phyloP scores from a whole-genome alignment of 257 asterid species.

The Plantago major region DNA sequence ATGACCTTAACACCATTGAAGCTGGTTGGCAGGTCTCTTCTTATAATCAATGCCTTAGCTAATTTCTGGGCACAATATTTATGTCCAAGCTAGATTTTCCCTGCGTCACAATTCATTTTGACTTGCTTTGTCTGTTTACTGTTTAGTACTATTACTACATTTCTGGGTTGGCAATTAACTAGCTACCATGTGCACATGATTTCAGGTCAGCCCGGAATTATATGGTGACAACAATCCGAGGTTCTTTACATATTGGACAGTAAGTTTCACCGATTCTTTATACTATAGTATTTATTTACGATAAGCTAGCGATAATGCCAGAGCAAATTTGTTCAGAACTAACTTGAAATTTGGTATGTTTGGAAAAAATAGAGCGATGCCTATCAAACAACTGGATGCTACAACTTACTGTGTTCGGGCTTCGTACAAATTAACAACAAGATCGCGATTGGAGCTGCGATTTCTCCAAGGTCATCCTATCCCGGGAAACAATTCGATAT shows the following conservation, averaged over 20 bases:
- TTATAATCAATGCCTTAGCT: too few species aligned
- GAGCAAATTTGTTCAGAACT: too few species aligned
- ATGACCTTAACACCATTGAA: constrained; percentile 96
- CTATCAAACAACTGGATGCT: constrained; percentile 95
- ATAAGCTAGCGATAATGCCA: too few species aligned
- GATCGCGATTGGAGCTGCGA: constrained; percentile 95
- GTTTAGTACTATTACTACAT: too few species aligned
- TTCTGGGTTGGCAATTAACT: background rate
- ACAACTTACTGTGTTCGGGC: constrained; percentile 85
- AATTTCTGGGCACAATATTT: background rate
- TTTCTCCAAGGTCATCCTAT: constrained; percentile 80
- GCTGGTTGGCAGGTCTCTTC: constrained; percentile 92
- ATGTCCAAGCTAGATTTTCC: background rate
- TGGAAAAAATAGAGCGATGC: constrained; percentile 64
- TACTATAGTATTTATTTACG: too few species aligned
- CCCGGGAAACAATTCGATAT: constrained; percentile 68
- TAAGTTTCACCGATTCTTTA: constrained; percentile 23
- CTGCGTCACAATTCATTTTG: background rate
- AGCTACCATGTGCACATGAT: constrained; percentile 8
- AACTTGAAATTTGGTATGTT: too few species aligned
- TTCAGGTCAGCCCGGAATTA: constrained; percentile 77
- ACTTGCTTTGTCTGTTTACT: too few species aligned
- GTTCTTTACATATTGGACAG: constrained; percentile 94
- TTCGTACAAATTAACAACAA: constrained; percentile 79
- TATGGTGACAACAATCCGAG: constrained; percentile 89